Conservation (phyloP, 768 basidiomycete genomes). For the Scleroderma bovista region DNA sequence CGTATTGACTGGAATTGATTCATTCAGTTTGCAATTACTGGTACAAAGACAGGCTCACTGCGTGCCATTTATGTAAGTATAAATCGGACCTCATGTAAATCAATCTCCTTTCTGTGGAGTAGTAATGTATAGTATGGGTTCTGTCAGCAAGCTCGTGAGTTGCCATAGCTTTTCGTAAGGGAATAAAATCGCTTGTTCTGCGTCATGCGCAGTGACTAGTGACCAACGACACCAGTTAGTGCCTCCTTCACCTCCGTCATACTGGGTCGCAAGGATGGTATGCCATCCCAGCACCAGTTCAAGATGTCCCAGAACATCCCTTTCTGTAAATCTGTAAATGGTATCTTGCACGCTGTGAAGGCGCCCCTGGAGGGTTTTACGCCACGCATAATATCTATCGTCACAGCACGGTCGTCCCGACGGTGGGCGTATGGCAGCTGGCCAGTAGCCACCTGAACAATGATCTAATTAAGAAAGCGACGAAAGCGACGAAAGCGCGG, state of each 20-base stretch:
- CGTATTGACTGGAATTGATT: no score
- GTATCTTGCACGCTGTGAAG: conserved; percentile 13
- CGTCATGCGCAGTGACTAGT: conserved; percentile 5
- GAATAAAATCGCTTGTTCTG: neutral
- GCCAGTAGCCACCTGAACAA: conserved; percentile 43
- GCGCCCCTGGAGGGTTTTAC: conserved; percentile 39
- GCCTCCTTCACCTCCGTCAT: conserved; percentile 34
- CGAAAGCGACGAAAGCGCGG: neutral
- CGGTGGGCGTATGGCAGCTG: conserved; percentile 48
- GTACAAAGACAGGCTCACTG: no score
- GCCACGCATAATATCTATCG: conserved; percentile 49
- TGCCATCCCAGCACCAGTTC: conserved; percentile 41
- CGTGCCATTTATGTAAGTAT: no score
- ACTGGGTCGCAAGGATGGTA: conserved; percentile 33
- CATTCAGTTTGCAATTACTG: no score
- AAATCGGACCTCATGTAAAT: no score
- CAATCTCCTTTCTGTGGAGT: no score
- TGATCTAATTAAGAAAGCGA: no score
- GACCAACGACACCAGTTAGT: conserved; percentile 8
- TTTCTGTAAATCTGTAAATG: conserved; percentile 14
- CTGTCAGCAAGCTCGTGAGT: no score
- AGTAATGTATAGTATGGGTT: no score
- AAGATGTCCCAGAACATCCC: conserved; percentile 40
- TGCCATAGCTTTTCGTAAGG: neutral
- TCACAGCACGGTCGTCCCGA: conserved; percentile 51